Conservation (phyloP, 177 flowering plant genomes). For the Telopea speciosissima region DNA sequence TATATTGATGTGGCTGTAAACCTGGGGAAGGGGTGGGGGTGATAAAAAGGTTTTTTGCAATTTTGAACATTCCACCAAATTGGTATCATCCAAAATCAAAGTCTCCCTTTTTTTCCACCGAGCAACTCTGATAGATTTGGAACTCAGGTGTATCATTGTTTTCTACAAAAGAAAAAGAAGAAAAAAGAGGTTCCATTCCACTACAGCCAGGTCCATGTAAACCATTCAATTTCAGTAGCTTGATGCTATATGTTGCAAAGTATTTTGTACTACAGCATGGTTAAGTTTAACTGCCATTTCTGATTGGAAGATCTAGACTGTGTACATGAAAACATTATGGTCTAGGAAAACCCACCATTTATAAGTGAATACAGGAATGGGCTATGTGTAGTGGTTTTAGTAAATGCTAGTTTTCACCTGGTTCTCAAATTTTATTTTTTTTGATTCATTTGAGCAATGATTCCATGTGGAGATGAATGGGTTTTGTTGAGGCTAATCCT, state of each 20-base stretch:
- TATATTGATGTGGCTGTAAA: not conserved
- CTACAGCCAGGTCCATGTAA: not conserved
- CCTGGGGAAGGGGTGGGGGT: not conserved
- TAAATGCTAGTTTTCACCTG: too few species aligned
- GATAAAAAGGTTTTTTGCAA: not conserved
- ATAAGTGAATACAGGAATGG: too few species aligned
- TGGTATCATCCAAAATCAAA: not conserved
- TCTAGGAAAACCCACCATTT: too few species aligned
- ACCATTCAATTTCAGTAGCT: not conserved
- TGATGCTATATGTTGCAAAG: not conserved
- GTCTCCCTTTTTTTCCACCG: not conserved
- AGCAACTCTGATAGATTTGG: not conserved
- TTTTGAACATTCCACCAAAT: not conserved
- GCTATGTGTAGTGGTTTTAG: too few species aligned
- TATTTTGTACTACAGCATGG: too few species aligned
- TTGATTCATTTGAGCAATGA: too few species aligned
- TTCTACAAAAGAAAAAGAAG: not conserved
- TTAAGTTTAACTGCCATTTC: too few species aligned
- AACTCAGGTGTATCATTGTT: not conserved
- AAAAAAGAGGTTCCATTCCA: not conserved
- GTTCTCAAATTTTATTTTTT: too few species aligned
- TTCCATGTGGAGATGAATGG: too few species aligned
- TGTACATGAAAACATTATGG: too few species aligned
- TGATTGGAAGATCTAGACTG: too few species aligned
- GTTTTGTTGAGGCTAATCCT: too few species aligned